phyloP scores from a whole-genome alignment of 2,329 filamentous ascomycete species.

The Microsporum canis region DNA sequence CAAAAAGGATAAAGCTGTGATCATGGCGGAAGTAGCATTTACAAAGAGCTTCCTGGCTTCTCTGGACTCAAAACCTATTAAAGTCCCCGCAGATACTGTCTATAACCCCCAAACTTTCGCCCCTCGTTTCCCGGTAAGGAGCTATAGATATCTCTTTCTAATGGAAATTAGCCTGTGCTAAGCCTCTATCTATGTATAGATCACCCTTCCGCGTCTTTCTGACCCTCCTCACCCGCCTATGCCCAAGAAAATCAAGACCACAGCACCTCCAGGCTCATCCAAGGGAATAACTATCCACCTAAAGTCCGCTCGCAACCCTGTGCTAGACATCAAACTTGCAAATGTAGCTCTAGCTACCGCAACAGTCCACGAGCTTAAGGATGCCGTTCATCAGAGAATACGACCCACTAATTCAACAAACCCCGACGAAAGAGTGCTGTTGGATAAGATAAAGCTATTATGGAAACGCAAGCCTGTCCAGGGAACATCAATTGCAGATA shows the following conservation, averaged over 20 bases:
- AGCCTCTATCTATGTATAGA: slow-evolving; percentile 22
- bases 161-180: not conserved
- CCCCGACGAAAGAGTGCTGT: slow-evolving; percentile 23
- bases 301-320: slow-evolving; percentile 59
- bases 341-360: slow-evolving; percentile 52
- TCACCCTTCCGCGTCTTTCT: slow-evolving; percentile 38
- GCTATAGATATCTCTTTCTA: slow-evolving; percentile 8
- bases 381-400: slow-evolving; percentile 52
- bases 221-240: slow-evolving; percentile 32
- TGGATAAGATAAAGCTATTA: slow-evolving; percentile 76
- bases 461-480: slow-evolving; percentile 75
- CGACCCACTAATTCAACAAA: slow-evolving; percentile 38
- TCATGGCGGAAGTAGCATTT: slow-evolving; percentile 74
- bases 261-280: slow-evolving; percentile 28
- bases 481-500: slow-evolving; percentile 68
- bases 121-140: slow-evolving; percentile 59
- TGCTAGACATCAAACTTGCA: slow-evolving; percentile 55
- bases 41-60: slow-evolving; percentile 70
- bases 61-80: slow-evolving; percentile 66
- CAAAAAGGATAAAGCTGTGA: not conserved
- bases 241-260: slow-evolving; percentile 30
- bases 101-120: slow-evolving; percentile 73
- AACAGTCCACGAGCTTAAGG: slow-evolving; percentile 68
- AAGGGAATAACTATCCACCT: slow-evolving; percentile 28
- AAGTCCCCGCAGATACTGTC: slow-evolving; percentile 80